phyloP scores from a whole-genome alignment of 2,329 filamentous ascomycete species.

The Sclerotinia glacialis region DNA sequence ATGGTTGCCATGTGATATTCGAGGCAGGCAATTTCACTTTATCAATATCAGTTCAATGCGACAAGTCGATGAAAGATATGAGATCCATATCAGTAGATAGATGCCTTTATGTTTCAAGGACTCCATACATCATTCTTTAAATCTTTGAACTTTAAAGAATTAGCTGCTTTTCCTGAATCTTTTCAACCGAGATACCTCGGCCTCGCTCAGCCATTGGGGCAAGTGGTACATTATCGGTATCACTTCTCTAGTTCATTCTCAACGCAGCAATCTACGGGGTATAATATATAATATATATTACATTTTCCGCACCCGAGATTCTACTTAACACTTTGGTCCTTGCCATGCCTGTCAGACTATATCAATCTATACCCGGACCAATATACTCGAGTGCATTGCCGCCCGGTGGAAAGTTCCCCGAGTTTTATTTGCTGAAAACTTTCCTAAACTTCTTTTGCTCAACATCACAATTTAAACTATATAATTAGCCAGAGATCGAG shows the following conservation, averaged over 20 bases:
- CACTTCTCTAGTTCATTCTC: neutral
- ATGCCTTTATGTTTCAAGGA: neutral
- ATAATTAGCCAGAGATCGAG: conserved; percentile 16
- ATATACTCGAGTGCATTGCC: neutral
- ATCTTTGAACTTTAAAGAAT: neutral
- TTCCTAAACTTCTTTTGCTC: neutral
- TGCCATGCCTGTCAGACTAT: neutral
- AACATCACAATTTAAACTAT: conserved; percentile 3
- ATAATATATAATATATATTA: neutral
- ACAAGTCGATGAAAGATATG: neutral
- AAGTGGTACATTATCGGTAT: neutral
- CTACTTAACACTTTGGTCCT: neutral
- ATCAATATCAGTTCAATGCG: neutral
- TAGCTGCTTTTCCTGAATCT: neutral
- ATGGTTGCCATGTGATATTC: too few relatives aligned
- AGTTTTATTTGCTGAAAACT: neutral
- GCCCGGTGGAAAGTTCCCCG: conserved; percentile 20
- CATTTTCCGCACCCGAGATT: neutral
- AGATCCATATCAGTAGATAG: neutral
- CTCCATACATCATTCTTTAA: neutral
- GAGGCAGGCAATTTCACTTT: neutral
- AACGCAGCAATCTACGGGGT: too few relatives aligned
- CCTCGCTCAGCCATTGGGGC: too few relatives aligned
- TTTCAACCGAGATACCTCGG: neutral
- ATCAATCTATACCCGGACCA: neutral